Evolutionary conservation across 78 protist genomes (phyloP).

Genomic region (Dictyostelium citrinum): DNA sequence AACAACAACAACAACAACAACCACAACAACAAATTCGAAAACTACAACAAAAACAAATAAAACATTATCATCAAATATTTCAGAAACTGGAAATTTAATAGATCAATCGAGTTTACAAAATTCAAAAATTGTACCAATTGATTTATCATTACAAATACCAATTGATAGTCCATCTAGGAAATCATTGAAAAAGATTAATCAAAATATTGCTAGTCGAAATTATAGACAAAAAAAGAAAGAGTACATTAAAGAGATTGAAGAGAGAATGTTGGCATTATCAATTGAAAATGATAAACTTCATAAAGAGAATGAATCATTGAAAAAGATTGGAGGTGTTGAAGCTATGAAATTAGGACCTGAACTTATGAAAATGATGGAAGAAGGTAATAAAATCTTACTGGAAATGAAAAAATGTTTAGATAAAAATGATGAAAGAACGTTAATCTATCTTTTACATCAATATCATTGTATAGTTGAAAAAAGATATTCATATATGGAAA

Average conservation of each 20-base stretch:
- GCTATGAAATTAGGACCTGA: conserved; percentile 57
- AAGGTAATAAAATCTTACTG: conserved; percentile 23
- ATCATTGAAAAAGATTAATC: not conserved
- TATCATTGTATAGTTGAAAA: conserved; percentile 10
- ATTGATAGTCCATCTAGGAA: not conserved
- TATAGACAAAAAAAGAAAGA: conserved; percentile 60
- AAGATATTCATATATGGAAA: conserved; percentile 6
- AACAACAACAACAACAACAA: conserved; percentile 5
- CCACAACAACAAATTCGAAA: not conserved
- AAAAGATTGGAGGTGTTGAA: conserved; percentile 64
- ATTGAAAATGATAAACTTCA: conserved; percentile 57
- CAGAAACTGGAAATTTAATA: not conserved
- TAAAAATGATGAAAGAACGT: conserved; percentile 51
- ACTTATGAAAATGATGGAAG: conserved; percentile 5
- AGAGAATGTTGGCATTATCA: conserved; percentile 29
- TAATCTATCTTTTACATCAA: conserved; percentile 25
- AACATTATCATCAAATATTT: conserved; percentile 15
- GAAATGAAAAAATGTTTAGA: conserved; percentile 43
- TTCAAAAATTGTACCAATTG: not conserved
- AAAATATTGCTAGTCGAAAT: conserved; percentile 39
- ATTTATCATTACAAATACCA: not conserved
- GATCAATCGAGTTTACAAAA: not conserved
- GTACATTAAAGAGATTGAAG: conserved; percentile 48
- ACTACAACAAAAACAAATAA: not conserved
- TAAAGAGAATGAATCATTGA: conserved; percentile 50